Base-by-base conservation (phyloP, 371 early-diverging fungal species). In the Capillidium heterosporum region DNA sequence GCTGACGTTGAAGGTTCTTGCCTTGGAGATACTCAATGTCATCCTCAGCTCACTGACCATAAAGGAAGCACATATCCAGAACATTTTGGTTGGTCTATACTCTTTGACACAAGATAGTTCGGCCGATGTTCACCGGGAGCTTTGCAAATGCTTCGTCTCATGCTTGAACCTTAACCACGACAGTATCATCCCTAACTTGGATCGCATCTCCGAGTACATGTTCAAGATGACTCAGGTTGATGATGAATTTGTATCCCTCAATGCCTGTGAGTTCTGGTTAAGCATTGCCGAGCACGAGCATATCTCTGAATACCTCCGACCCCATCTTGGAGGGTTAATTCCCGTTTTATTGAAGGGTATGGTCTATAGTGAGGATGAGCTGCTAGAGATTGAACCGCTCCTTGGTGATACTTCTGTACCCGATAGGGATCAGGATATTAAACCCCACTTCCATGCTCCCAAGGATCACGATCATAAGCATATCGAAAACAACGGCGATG, bases 181-280 rank as follows among this genome's bases (percentile, higher is more conserved):
- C 49, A 80, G 75, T 56, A 71, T 97, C 23, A 65, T 85, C 58
- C 87, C 89, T 23, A 82, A 90, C 59, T 75, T 95, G 66, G 76
- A 78, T 59, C 77, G 80, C 61, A 73, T 95, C 31, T 84, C 89
- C 44, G 76, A 85, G 57, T 97, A 90, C 69, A 94, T 97, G 89
- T 74, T 97, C n/a, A 79, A 77, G 64, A 85, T 84, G 59, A 91
- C 88, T 21, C 78, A 81, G 65, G 81, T 78, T 51, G 81, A 83
- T 29, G 90, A 92, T 49, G 71, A 80, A 26, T 68, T 73, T 40
- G 79, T 95, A 31, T 93, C 95, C 19, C 70, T 92, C 57, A 95
- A 95, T 68, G 94, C 95, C 8, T 89, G 91, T 68, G 97, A 97
- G 67, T 95, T 97, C 68, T 97, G 95, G 95, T 69, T 94, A 29